phyloP scores from a whole-genome alignment of 2,329 filamentous ascomycete species.

The Fusarium hainanense region DNA sequence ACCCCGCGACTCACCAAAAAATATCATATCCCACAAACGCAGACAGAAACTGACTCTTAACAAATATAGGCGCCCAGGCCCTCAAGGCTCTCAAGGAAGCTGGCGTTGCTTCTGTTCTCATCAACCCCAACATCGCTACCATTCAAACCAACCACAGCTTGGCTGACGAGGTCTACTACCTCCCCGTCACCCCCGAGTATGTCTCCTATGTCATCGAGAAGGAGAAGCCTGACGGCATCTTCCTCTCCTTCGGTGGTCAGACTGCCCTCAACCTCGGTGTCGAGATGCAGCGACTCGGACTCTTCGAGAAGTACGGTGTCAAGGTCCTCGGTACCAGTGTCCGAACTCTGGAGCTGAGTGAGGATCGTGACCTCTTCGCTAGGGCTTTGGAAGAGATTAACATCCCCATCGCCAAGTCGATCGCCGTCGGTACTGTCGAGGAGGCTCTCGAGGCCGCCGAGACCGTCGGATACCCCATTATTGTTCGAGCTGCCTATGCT shows the following conservation, averaged over 20 bases:
- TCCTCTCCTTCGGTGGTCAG: conserved; percentile 96
- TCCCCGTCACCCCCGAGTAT: conserved; percentile 97
- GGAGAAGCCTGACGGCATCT: conserved; percentile 95
- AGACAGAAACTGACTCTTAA: conserved; percentile 32
- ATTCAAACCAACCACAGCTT: conserved; percentile 98
- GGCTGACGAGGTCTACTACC: conserved; percentile 97
- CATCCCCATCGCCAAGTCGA: conserved; percentile 96
- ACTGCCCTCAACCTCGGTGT: conserved; percentile 97
- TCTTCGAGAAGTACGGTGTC: conserved; percentile 95
- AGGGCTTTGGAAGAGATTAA: conserved; percentile 97
- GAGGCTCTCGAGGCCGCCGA: conserved; percentile 90
- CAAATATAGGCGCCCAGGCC: conserved; percentile 82
- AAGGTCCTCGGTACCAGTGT: conserved; percentile 96
- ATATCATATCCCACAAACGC: conserved; percentile 5
- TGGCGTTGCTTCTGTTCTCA: conserved; percentile 88
- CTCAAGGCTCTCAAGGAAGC: conserved; percentile 97
- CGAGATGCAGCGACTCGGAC: conserved; percentile 94
- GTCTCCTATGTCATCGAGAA: conserved; percentile 97
- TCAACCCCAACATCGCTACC: conserved; percentile 98
- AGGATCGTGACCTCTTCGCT: conserved; percentile 95
- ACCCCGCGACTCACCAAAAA: conserved; percentile 29
- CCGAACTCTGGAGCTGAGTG: conserved; percentile 91
- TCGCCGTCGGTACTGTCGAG: conserved; percentile 90
- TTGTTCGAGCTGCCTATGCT: conserved; percentile 96
- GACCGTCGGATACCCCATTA: conserved; percentile 93